These are phyloP conservation scores for Plasmodium vivax DNA, from an alignment of 169 alveolate genomes.

Conservation along the genomic window DNA sequence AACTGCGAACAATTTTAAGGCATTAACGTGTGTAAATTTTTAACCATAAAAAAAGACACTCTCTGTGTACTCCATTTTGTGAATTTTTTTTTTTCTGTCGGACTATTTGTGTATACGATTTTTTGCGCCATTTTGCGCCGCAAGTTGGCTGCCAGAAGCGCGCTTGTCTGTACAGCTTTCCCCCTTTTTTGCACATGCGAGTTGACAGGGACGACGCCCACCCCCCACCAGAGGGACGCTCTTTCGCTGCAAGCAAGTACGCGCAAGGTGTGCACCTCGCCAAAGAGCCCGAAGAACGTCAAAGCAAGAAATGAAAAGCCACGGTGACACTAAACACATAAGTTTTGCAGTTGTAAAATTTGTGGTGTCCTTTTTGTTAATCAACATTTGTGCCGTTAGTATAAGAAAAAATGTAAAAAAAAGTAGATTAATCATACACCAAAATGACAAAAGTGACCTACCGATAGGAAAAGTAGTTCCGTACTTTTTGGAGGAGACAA, in stretches of 20 bases:
- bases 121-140: neutral
- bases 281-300: neutral
- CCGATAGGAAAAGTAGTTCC: conserved; percentile 12
- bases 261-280: neutral
- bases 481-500: conserved; percentile 19
- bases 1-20: neutral
- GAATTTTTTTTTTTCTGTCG: neutral
- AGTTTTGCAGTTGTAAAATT: neutral
- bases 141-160: neutral
- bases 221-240: neutral
- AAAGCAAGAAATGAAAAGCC: conserved; percentile 20
- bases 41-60: neutral
- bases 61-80: neutral
- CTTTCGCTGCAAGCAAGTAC: neutral
- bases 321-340: neutral
- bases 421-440: neutral
- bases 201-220: neutral
- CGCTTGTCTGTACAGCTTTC: neutral
- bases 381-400: neutral
- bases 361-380: conserved; percentile 1
- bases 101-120: neutral
- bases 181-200: neutral
- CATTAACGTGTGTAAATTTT: neutral
- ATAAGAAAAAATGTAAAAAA: neutral
- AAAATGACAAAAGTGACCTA: neutral